phyloP scores from a whole-genome alignment of 2,329 filamentous ascomycete genomes.

The Aspergillus latus region DNA sequence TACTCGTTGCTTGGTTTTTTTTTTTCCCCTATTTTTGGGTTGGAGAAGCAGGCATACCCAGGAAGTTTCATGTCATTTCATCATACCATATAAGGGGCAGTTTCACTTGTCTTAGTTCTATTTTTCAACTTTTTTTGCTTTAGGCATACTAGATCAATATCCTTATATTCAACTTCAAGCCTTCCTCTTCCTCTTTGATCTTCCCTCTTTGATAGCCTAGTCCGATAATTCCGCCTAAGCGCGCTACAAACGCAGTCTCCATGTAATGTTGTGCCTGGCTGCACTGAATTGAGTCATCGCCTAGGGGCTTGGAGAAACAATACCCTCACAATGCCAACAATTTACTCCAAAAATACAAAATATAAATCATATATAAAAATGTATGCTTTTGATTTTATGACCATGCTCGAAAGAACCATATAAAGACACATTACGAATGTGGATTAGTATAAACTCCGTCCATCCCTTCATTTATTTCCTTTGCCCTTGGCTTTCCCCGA shows the following conservation, averaged over 20 bases:
- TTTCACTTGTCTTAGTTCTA: neutral
- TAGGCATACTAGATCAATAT: neutral
- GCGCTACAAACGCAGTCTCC: too few relatives aligned
- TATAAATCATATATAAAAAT: neutral
- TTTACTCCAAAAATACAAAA: too few relatives aligned
- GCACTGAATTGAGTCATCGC: too few relatives aligned
- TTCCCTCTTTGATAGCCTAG: too few relatives aligned
- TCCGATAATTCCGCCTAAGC: too few relatives aligned
- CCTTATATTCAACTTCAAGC: neutral
- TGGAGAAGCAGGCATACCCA: conserved; percentile 23
- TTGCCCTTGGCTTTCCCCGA: conserved; percentile 16
- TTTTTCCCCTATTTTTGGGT: neutral
- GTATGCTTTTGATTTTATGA: conserved; percentile 19
- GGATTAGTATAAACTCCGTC: neutral
- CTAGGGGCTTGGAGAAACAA: too few relatives aligned
- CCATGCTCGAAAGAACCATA: conserved; percentile 11
- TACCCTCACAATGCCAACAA: too few relatives aligned
- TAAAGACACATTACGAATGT: neutral
- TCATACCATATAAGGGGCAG: neutral
- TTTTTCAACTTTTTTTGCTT: neutral
- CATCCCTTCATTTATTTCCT: conserved; percentile 27
- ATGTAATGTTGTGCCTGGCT: too few relatives aligned
- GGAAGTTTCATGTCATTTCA: conserved; percentile 10
- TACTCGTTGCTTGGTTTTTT: neutral
- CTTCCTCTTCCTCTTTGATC: too few relatives aligned